These are phyloP conservation scores for Coniochaeta ligniaria DNA, from an alignment of 2,329 filamentous ascomycete species.

Conservation along the genomic window DNA sequence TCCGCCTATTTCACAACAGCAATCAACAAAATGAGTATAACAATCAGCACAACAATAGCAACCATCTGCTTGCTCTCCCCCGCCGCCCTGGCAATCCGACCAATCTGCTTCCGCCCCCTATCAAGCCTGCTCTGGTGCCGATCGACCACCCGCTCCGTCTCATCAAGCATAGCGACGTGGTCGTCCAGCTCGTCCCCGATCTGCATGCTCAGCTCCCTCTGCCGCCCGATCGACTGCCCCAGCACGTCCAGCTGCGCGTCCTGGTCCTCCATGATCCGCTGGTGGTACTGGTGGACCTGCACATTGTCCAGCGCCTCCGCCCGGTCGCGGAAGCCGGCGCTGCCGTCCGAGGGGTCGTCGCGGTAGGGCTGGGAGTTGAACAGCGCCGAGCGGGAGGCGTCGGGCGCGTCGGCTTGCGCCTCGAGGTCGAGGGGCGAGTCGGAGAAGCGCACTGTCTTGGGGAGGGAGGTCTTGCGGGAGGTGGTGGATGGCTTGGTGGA, in stretches of 20 bases:
- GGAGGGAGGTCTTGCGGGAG: conserved; percentile 18
- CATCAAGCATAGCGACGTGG: conserved; percentile 83
- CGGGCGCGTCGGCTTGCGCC: conserved; percentile 28
- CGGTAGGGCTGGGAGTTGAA: conserved; percentile 50
- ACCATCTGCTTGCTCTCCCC: conserved; percentile 84
- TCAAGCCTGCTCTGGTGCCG: conserved; percentile 71
- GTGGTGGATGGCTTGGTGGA: conserved; percentile 25
- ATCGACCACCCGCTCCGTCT: conserved; percentile 77
- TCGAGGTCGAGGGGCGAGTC: conserved; percentile 45
- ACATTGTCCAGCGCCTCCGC: conserved; percentile 62
- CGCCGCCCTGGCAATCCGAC: conserved; percentile 64
- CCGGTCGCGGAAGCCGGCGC: conserved; percentile 52
- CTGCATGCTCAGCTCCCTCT: conserved; percentile 88
- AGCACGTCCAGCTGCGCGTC: conserved; percentile 88
- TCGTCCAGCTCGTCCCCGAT: conserved; percentile 94
- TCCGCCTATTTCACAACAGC: conserved; percentile 62
- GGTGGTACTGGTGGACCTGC: conserved; percentile 82
- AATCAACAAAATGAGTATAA: conserved; percentile 76
- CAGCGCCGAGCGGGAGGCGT: conserved; percentile 43
- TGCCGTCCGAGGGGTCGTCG: conserved; percentile 55
- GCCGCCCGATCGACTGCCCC: conserved; percentile 78
- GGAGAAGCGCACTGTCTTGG: conserved; percentile 80
- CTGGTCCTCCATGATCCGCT: conserved; percentile 75
- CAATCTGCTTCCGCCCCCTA: conserved; percentile 65
- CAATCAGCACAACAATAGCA: conserved; percentile 72